phyloP scores from a whole-genome alignment of 352 stramenopile genomes.

The Globisporangium megalacanthum region DNA sequence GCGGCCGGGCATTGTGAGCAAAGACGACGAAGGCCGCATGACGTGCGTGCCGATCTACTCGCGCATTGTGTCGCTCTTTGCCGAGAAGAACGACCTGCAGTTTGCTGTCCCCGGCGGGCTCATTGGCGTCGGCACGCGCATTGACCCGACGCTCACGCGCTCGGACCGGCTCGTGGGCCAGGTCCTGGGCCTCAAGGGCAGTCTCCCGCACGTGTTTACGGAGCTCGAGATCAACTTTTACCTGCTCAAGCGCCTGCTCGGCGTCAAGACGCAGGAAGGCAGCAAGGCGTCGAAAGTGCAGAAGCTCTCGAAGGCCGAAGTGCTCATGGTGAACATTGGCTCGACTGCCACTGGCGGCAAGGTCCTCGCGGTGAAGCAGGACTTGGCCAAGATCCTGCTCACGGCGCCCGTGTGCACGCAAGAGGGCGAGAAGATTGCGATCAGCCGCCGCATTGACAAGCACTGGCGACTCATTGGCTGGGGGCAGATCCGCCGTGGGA shows the following conservation, averaged over 20 bases:
- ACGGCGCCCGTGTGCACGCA: constrained; percentile 99
- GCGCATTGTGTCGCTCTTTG: constrained; percentile 96
- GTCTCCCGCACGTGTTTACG: constrained; percentile 98
- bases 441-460: constrained; percentile 98
- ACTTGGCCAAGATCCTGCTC: constrained; percentile 98
- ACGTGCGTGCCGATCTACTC: constrained; percentile 92
- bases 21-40: constrained; percentile 96
- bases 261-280: constrained; percentile 98
- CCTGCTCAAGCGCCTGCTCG: constrained; percentile 97
- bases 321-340: constrained; percentile 99
- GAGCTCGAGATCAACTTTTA: constrained; percentile 99
- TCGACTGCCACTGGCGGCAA: constrained; percentile 98
- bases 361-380: constrained; percentile 93
- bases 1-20: constrained; percentile 98
- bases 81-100: constrained; percentile 99
- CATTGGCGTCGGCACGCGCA: constrained; percentile 99
- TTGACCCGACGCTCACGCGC: constrained; percentile 98
- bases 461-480: constrained; percentile 99
- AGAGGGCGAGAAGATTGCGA: constrained; percentile 99
- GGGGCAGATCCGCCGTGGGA: constrained; percentile 98
- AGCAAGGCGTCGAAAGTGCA: constrained; percentile 99
- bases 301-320: constrained; percentile 98
- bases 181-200: constrained; percentile 95
- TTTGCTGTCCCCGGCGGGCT: constrained; percentile 98
- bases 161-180: constrained; percentile 99